Evolutionary conservation across 192 early-diverging fungal species (phyloP).

Genomic region (Pilaira anomala): DNA sequence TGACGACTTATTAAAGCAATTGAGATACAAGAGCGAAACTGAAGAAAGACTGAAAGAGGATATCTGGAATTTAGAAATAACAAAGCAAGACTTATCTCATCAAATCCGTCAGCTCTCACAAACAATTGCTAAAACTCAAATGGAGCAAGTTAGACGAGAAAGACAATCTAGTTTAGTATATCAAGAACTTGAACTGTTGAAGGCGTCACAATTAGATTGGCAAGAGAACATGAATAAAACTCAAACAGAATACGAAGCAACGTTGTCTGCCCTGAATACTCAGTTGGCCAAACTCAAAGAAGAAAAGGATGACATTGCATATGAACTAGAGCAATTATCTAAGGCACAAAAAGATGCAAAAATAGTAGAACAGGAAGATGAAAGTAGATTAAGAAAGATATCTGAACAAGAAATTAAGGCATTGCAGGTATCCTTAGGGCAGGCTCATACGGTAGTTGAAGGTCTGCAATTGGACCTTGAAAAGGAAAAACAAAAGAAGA

Average conservation of each 20-base stretch:
- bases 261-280: constrained; percentile 41
- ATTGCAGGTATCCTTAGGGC: constrained; percentile 26
- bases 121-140: constrained; percentile 14
- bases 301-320: constrained; percentile 48
- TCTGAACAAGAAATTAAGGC: constrained; percentile 23
- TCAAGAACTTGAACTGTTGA: constrained; percentile 24
- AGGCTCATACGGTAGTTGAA: constrained; percentile 48
- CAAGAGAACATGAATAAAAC: constrained; percentile 15
- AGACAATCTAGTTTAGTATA: constrained; percentile 17
- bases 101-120: constrained; percentile 28
- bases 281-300: constrained; percentile 47
- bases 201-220: constrained; percentile 17
- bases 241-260: constrained; percentile 25
- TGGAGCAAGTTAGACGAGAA: constrained; percentile 22
- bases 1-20: constrained; percentile 22
- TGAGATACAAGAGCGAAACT: constrained; percentile 23
- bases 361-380: not conserved
- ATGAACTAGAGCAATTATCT: constrained; percentile 58
- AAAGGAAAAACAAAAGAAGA: constrained; percentile 51
- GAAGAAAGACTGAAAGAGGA: constrained; percentile 36
- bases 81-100: constrained; percentile 29
- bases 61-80: constrained; percentile 33
- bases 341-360: constrained; percentile 42
- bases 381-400: not conserved
- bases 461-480: constrained; percentile 45